Evolutionary conservation across 2,329 filamentous ascomycete species (phyloP).

Genomic region (Phyllosticta paracitricarpa): DNA sequence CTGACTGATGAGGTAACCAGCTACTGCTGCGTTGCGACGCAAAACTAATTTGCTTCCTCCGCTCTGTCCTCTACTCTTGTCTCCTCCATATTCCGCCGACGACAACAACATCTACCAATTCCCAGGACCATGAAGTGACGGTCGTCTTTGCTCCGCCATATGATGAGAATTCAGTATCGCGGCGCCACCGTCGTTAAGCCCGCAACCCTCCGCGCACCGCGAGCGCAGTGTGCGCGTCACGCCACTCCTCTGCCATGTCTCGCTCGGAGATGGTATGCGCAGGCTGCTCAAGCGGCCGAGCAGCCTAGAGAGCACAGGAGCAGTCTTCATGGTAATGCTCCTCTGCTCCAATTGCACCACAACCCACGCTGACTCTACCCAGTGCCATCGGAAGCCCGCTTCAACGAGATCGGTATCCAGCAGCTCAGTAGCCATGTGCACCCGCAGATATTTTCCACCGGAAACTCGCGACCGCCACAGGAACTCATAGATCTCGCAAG

Average conservation of each 20-base stretch:
- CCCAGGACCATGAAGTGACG: background rate
- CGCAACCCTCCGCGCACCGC: constrained; percentile 1
- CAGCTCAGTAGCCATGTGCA: constrained; percentile 80
- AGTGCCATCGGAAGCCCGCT: constrained; percentile 51
- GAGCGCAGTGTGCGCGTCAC: background rate
- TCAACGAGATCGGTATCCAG: constrained; percentile 90
- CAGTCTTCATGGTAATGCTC: background rate
- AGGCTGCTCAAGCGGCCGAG: constrained; percentile 1
- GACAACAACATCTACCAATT: background rate
- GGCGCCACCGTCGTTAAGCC: background rate
- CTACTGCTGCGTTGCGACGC: background rate
- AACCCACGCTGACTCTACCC: background rate
- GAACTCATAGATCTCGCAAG: constrained; percentile 71
- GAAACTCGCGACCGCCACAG: constrained; percentile 45
- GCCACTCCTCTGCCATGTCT: constrained; percentile 1
- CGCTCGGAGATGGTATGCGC: background rate
- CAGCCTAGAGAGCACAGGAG: background rate
- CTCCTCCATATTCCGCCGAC: background rate
- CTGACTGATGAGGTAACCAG: background rate
- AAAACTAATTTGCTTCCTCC: background rate
- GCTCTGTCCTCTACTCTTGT: background rate
- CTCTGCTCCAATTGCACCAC: background rate
- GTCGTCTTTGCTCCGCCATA: background rate
- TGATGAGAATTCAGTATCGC: background rate
- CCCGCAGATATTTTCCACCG: constrained; percentile 65